A percentile compares a stretch with the other conserved stretches of the same genome.
Conservation (phyloP, 2,329 filamentous ascomycete genomes). For the Cladosporium oxysporum region DNA sequence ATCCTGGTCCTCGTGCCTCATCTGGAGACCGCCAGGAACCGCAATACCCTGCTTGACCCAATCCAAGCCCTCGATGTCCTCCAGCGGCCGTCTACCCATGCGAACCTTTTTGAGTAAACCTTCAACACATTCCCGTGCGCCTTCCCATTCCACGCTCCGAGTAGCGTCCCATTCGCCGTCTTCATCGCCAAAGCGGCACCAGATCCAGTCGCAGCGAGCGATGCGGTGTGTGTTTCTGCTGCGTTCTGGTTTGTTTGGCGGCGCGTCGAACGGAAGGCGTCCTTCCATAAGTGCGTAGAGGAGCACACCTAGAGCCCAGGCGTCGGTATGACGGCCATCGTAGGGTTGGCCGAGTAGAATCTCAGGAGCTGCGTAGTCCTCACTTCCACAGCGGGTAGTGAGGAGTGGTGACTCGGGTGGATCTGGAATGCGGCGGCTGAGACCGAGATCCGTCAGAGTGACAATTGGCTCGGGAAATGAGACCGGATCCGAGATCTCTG, state of each 20-base stretch:
- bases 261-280: constrained; percentile 88
- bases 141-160: constrained; percentile 65
- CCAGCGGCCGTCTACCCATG: constrained; percentile 70
- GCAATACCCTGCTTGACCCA: constrained; percentile 78
- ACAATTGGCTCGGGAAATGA: constrained; percentile 79
- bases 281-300: constrained; percentile 92
- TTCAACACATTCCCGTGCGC: constrained; percentile 80
- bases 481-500: constrained; percentile 64
- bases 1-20: constrained; percentile 44
- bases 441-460: constrained; percentile 86
- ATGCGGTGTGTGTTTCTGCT: constrained; percentile 84
- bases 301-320: constrained; percentile 91
- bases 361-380: constrained; percentile 96
- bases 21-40: constrained; percentile 61
- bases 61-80: constrained; percentile 68
- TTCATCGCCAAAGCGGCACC: constrained; percentile 80
- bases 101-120: constrained; percentile 79
- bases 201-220: constrained; percentile 91
- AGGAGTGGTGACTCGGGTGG: constrained; percentile 78
- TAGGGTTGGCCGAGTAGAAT: constrained; percentile 95
- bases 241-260: constrained; percentile 74
- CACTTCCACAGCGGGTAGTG: constrained; percentile 91
- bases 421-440: constrained; percentile 77
- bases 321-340: constrained; percentile 87
- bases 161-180: constrained; percentile 82